Evolutionary conservation across 768 basidiomycete species (phyloP).

Genomic region (Tricholoma bakamatsutake): DNA sequence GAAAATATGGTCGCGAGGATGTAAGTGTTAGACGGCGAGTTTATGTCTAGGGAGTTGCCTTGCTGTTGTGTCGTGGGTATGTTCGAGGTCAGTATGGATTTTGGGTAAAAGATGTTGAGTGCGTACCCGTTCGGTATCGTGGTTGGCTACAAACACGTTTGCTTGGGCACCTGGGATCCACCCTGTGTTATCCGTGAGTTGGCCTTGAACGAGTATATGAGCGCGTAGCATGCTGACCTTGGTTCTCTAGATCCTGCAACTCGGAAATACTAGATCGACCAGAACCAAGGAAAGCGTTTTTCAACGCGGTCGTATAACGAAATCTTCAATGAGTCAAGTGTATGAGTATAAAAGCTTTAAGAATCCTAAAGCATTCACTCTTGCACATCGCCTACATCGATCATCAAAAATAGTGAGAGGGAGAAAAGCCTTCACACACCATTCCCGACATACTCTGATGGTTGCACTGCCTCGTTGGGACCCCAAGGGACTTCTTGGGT

Average conservation of each 20-base stretch:
- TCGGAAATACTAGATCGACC: conserved; percentile 39
- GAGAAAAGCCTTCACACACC: conserved; percentile 22
- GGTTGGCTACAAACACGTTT: conserved; percentile 64
- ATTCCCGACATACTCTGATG: conserved; percentile 48
- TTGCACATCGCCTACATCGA: conserved; percentile 48
- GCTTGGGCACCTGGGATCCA: conserved; percentile 51
- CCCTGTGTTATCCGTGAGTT: conserved; percentile 25
- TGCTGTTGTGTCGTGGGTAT: conserved; percentile 25
- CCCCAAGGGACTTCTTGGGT: conserved; percentile 61
- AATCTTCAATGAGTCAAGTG: conserved; percentile 30
- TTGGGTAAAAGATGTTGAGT: not conserved
- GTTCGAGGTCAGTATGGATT: not conserved
- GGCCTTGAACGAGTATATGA: not conserved
- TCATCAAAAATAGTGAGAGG: not conserved
- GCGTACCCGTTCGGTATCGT: conserved; percentile 59
- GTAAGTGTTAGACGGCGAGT: conserved; percentile 63
- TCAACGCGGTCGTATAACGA: conserved; percentile 50
- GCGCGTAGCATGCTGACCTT: conserved; percentile 26
- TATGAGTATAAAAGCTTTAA: too few relatives aligned
- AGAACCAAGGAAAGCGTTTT: conserved; percentile 41
- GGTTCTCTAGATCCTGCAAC: conserved; percentile 45
- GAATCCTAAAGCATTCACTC: conserved; percentile 34
- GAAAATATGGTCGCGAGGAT: conserved; percentile 56
- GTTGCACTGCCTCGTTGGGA: conserved; percentile 45
- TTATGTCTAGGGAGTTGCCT: conserved; percentile 47